Percentiles rank a stretch among this genome's conserved stretches.
Conservation (phyloP, 2,329 filamentous ascomycete genomes). For the Nigrospora sphaerica region DNA sequence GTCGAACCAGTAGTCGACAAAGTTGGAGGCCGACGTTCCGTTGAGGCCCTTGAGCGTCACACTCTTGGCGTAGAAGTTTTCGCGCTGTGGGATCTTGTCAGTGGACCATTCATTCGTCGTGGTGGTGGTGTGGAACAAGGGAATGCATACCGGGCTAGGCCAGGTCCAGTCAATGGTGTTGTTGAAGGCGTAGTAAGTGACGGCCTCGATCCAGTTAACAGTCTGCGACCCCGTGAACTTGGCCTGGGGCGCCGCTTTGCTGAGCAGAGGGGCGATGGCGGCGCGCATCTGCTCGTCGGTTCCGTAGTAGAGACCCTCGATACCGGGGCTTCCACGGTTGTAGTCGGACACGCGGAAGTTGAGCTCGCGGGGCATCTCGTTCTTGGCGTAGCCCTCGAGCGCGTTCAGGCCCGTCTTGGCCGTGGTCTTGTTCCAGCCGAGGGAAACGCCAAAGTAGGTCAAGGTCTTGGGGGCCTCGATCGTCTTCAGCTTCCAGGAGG, state of each 20-base stretch:
- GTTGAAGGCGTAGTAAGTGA: slow-evolving; percentile 23
- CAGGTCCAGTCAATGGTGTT: slow-evolving; percentile 14
- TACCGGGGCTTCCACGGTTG: slow-evolving; percentile 21
- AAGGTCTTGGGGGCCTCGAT: slow-evolving; percentile 20
- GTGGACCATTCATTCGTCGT: not conserved
- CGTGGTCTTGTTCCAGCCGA: slow-evolving; percentile 17
- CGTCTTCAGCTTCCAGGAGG: slow-evolving; percentile 20
- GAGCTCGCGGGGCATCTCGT: slow-evolving; percentile 30
- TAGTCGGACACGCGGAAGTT: slow-evolving; percentile 33
- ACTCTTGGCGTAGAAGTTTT: slow-evolving; percentile 34
- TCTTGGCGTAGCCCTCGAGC: slow-evolving; percentile 16
- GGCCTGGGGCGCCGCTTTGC: slow-evolving; percentile 24
- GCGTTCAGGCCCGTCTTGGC: slow-evolving; percentile 40
- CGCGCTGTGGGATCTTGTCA: slow-evolving; percentile 22
- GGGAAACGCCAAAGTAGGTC: slow-evolving; percentile 19
- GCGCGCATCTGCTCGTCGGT: slow-evolving; percentile 23
- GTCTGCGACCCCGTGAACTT: slow-evolving; percentile 22
- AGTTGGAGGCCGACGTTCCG: slow-evolving; percentile 24
- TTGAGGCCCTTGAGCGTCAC: slow-evolving; percentile 29
- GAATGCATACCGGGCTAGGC: slow-evolving; percentile 17
- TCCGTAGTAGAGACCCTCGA: slow-evolving; percentile 31
- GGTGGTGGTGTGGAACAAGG: no score
- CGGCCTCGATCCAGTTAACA: slow-evolving; percentile 21
- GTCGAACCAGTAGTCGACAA: slow-evolving; percentile 32
- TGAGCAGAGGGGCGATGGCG: slow-evolving; percentile 24